Evolutionary conservation across 108 stramenopile genomes (phyloP), one percentile per base, ranked within the genome.

Genomic region (Schizochytrium sp.): DNA sequence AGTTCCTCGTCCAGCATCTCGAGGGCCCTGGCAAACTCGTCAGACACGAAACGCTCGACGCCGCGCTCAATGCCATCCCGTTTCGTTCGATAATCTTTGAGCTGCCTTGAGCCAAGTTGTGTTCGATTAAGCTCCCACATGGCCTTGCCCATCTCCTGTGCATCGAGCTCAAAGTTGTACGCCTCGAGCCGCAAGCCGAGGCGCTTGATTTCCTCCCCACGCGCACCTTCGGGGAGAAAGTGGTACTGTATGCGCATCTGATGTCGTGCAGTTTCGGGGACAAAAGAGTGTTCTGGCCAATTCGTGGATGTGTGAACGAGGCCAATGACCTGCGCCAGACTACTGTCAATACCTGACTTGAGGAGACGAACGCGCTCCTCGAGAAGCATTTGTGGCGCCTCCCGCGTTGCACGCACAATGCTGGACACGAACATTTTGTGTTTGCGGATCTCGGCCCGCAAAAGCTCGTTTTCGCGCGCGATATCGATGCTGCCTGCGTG

Each of bases 381-480:
- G 23, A 53, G 45, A 16, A 53, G 5, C 51, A 83, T 83, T 53
- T 83, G 48, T 34, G 45, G 76, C 4, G 76, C 76, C n/a, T 47
- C n/a, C 10, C 51, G 76, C 19, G 51, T 53, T 3, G 76, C 76
- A 1, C 48, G 19, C n/a, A 83, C 45, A n/a, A 83, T 53, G 25
- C 51, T 47, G 25, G 45, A 47, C 19, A 83, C 51, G 28, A 83
- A 83, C 76, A 83, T 47, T 83, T 83, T 83, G 51, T 83, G 76
- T 53, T 83, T 83, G n/a, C 51, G 76, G 51, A 83, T 83, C 76
- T 83, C 76, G n/a, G 76, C 76, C 16, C 76, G 76, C 5, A 83
- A 45, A 8, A 83, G 28, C 45, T 47, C 76, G 23, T 83, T 83
- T 23, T 83, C 76, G 12, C 51, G 45, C 12, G 45, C 76, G 4